Conservation (phyloP, 2,329 filamentous ascomycete species). For the Colletotrichum limetticola region DNA sequence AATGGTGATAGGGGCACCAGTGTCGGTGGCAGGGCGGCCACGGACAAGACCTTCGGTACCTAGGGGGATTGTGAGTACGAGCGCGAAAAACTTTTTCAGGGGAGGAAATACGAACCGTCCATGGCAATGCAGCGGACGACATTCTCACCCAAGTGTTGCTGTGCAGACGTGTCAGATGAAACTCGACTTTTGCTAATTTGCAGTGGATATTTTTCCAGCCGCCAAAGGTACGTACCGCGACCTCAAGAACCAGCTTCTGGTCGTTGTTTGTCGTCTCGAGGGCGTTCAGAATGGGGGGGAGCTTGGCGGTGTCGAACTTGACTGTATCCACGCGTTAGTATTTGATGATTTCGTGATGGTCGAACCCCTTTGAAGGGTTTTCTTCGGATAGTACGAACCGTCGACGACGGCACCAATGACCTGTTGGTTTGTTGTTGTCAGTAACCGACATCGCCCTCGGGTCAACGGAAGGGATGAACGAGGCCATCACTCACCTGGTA, state of each 20-base stretch:
- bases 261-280: constrained; percentile 91
- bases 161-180: constrained; percentile 50
- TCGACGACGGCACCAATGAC: constrained; percentile 99
- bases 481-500: constrained; percentile 66
- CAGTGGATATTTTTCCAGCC: constrained; percentile 7
- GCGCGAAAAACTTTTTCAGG: constrained; percentile 36
- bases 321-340: constrained; percentile 63
- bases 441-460: constrained; percentile 34
- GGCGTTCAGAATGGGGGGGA: constrained; percentile 97
- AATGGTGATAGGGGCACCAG: constrained; percentile 94
- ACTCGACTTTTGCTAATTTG: constrained; percentile 1
- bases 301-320: constrained; percentile 95
- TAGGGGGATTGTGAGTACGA: constrained; percentile 48
- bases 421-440: constrained; percentile 73
- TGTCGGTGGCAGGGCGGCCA: constrained; percentile 86
- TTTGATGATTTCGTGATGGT: constrained; percentile 13
- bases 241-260: constrained; percentile 95
- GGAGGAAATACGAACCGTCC: constrained; percentile 79
- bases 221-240: constrained; percentile 74
- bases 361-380: constrained; percentile 10
- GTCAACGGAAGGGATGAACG: constrained; percentile 9
- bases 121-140: constrained; percentile 99
- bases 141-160: constrained; percentile 99
- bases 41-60: constrained; percentile 99
- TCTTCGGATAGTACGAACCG: constrained; percentile 70